Base-by-base conservation (phyloP, 441 rosid genomes). In the Pelargonium citronellum region DNA sequence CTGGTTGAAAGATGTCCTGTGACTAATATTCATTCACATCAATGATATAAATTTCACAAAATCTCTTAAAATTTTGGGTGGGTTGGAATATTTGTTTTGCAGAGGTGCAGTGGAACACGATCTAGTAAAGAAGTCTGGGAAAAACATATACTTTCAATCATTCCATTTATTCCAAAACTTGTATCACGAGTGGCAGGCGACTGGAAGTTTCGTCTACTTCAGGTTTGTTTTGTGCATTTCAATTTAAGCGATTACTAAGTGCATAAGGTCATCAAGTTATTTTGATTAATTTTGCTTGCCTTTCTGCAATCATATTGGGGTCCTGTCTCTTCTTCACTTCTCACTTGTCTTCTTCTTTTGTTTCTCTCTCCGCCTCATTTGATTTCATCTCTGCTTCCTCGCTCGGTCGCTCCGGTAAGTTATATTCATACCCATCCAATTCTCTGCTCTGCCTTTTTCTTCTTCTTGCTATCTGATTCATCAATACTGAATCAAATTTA, bases 91-190 rank as follows among this genome's bases (percentile, higher is more conserved):
- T 75, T 75, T 43, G 44, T 72, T 69, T 74, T 71, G 73, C 85
- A 89, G 96, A 69, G 66, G 51, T 71, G 72, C 78, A 78, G 83
- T 73, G 77, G 69, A 69, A 71, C 69, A 22, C 73, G 78, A 73
- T 72, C 84, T 61, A 79, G 81, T 72, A 85, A 78, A 84, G 71
- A 79, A 66, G 66, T 47, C 19, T 75, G 81, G 58, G 86, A 84
- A 58, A 87, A 87, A 70, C 87, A 81, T 73, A 69, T 84, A 64
- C 79, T 83, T 58, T 63, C 75, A 19, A 77, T 94, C 34, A 74
- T 91, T 66, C 84, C 87, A 37, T 89, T 81, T 80, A 70, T 91
- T 72, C 90, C 99, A 66, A 88, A 85, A 78, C 91, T 91, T 72
- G 65, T 86, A 55, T 73, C 71, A 34, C 83, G 77, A 68, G 81